Conservation (phyloP, 768 basidiomycete genomes). For the Leucogyrophana mollusca region DNA sequence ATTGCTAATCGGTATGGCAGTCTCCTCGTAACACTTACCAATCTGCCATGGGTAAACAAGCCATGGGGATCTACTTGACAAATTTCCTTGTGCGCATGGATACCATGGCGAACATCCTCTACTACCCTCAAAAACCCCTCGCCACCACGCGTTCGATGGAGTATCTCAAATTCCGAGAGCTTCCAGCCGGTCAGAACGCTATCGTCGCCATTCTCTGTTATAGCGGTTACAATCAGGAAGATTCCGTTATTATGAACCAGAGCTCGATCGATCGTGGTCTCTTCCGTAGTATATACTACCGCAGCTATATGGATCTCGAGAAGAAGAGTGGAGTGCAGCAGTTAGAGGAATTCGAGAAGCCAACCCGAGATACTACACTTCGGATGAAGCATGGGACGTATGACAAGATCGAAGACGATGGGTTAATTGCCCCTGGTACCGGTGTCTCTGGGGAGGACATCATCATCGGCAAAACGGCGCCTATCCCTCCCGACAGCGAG, state of each 20-base stretch:
- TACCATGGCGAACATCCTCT: constrained; percentile 99
- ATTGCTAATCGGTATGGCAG: constrained; percentile 37
- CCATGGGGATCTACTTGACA: constrained; percentile 98
- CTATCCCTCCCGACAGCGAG: constrained; percentile 93
- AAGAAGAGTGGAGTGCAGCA: constrained; percentile 93
- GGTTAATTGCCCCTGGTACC: constrained; percentile 93
- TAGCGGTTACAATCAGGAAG: constrained; percentile 99
- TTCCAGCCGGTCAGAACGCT: constrained; percentile 98
- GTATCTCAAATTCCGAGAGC: constrained; percentile 96
- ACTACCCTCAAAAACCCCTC: constrained; percentile 98
- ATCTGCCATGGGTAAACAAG: constrained; percentile 99
- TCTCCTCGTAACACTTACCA: constrained; percentile 99
- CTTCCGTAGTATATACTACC: constrained; percentile 98
- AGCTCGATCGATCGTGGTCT: constrained; percentile 97
- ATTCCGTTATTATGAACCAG: constrained; percentile 99
- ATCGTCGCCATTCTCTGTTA: constrained; percentile 98
- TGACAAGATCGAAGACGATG: constrained; percentile 96
- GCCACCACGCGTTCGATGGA: constrained; percentile 99
- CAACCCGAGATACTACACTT: constrained; percentile 87
- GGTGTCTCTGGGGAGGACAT: constrained; percentile 97
- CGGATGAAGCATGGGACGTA: constrained; percentile 98
- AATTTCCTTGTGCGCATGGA: constrained; percentile 99
- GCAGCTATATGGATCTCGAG: constrained; percentile 98
- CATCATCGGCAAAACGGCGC: constrained; percentile 98
- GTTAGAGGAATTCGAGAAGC: constrained; percentile 96